Percentiles rank a stretch among this genome's conserved stretches.
Evolutionary conservation across 2,329 filamentous ascomycete genomes (phyloP).

Genomic region (Xylariaceae sp.): DNA sequence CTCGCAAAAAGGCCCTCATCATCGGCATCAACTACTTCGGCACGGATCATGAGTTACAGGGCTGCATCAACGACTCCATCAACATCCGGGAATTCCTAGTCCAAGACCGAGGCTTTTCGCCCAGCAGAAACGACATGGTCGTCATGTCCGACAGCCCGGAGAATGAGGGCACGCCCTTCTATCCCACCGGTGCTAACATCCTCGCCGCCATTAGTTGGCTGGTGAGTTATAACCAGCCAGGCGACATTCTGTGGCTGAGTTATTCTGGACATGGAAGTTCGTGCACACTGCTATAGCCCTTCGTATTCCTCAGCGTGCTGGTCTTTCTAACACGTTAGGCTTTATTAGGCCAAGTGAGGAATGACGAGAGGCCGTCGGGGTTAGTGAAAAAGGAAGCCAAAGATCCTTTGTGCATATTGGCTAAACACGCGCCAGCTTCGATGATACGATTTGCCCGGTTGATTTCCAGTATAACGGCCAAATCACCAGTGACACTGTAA

Average conservation of each 20-base stretch:
- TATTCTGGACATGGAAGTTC: slow-evolving; percentile 53
- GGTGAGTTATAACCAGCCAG: slow-evolving; percentile 42
- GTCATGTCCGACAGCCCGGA: slow-evolving; percentile 33
- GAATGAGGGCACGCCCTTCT: slow-evolving; percentile 32
- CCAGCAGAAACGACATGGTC: slow-evolving; percentile 32
- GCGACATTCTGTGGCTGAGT: slow-evolving; percentile 49
- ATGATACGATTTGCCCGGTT: slow-evolving; percentile 50
- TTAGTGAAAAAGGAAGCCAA: slow-evolving; percentile 10
- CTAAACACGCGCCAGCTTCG: slow-evolving; percentile 27
- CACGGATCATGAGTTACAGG: slow-evolving; percentile 20
- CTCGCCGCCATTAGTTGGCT: slow-evolving; percentile 53
- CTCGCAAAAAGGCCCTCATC: slow-evolving; percentile 33
- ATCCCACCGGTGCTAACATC: slow-evolving; percentile 33
- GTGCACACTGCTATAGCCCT: neutral
- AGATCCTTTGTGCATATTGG: neutral
- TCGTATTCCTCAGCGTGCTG: too few species aligned
- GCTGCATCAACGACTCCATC: slow-evolving; percentile 32
- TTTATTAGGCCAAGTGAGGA: slow-evolving; percentile 38
- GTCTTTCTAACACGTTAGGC: neutral
- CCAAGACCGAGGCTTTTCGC: slow-evolving; percentile 34
- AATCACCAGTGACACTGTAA: slow-evolving; percentile 42
- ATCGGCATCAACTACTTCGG: slow-evolving; percentile 28
- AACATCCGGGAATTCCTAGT: slow-evolving; percentile 36
- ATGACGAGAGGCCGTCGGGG: slow-evolving; percentile 35
- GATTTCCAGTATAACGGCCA: slow-evolving; percentile 49